phyloP scores from a whole-genome alignment of 805 yeast species.

The Lachancea mirantina region DNA sequence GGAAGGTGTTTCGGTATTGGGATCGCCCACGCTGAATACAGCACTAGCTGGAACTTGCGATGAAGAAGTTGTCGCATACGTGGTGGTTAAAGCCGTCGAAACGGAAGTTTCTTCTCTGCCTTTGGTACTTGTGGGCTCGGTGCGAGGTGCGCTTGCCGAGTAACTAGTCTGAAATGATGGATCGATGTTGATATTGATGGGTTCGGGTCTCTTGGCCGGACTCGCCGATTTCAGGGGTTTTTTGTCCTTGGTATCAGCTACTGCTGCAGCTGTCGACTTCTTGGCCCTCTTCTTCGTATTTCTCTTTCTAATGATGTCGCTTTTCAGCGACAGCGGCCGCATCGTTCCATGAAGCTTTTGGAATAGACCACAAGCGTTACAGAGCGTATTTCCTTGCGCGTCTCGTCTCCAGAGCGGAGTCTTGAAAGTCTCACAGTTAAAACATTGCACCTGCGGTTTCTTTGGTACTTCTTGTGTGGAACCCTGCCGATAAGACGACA shows the following conservation, averaged over 20 bases:
- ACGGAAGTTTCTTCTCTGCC: no score
- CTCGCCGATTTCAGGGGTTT: slow-evolving; percentile 2
- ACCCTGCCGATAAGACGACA: slow-evolving; percentile 22
- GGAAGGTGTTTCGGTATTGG: not conserved
- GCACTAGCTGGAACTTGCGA: no score
- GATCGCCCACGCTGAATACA: not conserved
- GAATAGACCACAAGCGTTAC: slow-evolving; percentile 95
- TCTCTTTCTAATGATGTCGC: slow-evolving; percentile 88
- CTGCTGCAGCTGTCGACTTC: slow-evolving; percentile 17
- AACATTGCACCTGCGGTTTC: slow-evolving; percentile 46
- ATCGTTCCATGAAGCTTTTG: slow-evolving; percentile 92
- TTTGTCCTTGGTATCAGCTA: slow-evolving; percentile 9
- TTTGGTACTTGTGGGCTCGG: no score
- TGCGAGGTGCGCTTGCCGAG: not conserved
- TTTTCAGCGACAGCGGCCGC: slow-evolving; percentile 81
- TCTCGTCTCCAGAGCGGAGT: slow-evolving; percentile 95
- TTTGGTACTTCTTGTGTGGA: slow-evolving; percentile 11
- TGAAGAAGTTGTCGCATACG: not conserved
- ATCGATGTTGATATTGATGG: not conserved
- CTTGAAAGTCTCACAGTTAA: slow-evolving; percentile 85
- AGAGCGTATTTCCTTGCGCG: slow-evolving; percentile 84
- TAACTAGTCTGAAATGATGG: not conserved
- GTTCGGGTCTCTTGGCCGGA: not conserved
- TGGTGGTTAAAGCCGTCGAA: no score
- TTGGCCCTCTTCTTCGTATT: slow-evolving; percentile 50